Base-by-base conservation (phyloP, 1,284 basidiomycete species). In the Moniliophthora roreri region DNA sequence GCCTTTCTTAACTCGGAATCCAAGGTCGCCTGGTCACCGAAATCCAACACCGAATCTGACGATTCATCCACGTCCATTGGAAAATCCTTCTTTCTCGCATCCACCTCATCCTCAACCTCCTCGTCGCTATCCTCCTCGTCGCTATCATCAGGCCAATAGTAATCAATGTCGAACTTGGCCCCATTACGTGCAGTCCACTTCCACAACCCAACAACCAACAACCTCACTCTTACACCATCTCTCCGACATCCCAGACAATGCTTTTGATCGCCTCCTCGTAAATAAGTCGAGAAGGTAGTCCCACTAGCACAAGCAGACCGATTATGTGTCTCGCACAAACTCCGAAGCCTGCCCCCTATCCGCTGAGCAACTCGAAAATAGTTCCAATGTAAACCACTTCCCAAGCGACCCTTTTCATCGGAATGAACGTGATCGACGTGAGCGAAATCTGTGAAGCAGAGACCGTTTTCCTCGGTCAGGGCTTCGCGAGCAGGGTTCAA, bases 171-270 rank as follows among this genome's bases (percentile, higher is more conserved):
- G 24, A 46, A 46, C 23, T 32, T 28, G 24, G 44, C 44, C 24
- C 24, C 23, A 8, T 28, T 8, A 8, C 9, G 44, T 16, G 18
- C 24, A 15, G 24, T 28, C 44, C 44, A 26, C 26, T 28, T 46
- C 44, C 44, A 46, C 24, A 46, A 10, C 3, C 24, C 21, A 11
- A 46, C 44, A 32, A 46, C 15, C 26, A 46, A 32, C 26, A 32
- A n/a, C 44, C 44, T 28, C 3, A 46, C 44, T 18, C 44, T 46
- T 24, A 46, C 8, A 2, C 44, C 44, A 28, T 46, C 44, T 28
- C 44, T 46, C 15, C 44, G 24, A 46, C 44, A 46, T 13, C 44
- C 44, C 44, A 46, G 28, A 32, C 44, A 46, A 18, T 46, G 44
- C 26, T 46, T 46, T 18, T 46, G 44, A 16, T 46, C 44, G 24